A percentile compares a stretch with the other conserved stretches of the same genome.
phyloP scores from a whole-genome alignment of 768 basidiomycete species.

The Suillus paluster region DNA sequence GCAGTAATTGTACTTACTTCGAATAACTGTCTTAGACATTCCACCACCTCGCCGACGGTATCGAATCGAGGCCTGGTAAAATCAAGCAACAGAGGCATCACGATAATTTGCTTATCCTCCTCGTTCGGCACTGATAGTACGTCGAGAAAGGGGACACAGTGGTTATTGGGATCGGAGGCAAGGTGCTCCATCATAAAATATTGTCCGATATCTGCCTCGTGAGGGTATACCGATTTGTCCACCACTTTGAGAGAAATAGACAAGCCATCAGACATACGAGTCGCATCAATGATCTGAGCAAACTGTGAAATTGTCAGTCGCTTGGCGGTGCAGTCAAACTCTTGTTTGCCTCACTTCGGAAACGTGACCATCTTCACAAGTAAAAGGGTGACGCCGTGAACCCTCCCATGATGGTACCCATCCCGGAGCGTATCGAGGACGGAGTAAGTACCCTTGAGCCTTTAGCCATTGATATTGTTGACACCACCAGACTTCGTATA shows the following conservation, averaged over 20 bases:
- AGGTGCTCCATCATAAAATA: slow-evolving; percentile 16
- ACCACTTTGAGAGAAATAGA: slow-evolving; percentile 37
- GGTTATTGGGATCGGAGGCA: slow-evolving; percentile 25
- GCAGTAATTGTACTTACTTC: slow-evolving; percentile 21
- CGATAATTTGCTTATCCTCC: slow-evolving; percentile 18
- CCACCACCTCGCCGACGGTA: slow-evolving; percentile 37
- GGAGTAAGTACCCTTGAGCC: slow-evolving; percentile 37
- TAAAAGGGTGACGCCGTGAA: slow-evolving; percentile 4
- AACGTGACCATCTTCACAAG: slow-evolving; percentile 14
- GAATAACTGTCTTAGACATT: slow-evolving; percentile 39
- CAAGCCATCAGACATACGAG: slow-evolving; percentile 29
- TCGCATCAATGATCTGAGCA: slow-evolving; percentile 32
- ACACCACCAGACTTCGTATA: slow-evolving; percentile 17
- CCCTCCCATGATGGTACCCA: slow-evolving; percentile 30
- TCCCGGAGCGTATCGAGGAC: slow-evolving; percentile 29
- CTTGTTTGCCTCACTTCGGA: neutral
- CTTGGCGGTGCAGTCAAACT: neutral
- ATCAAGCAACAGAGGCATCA: slow-evolving; percentile 42
- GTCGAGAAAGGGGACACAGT: slow-evolving; percentile 39
- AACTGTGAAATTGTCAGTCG: neutral
- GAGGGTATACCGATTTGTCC: slow-evolving; percentile 12
- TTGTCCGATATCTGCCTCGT: slow-evolving; percentile 36
- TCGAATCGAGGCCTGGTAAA: slow-evolving; percentile 31
- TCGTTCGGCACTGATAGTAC: slow-evolving; percentile 19
- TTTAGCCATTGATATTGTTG: slow-evolving; percentile 35